Percentiles rank a stretch among this genome's conserved stretches.
Conservation (phyloP, 108 stramenopile species). For the Poteriospumella lacustris region DNA sequence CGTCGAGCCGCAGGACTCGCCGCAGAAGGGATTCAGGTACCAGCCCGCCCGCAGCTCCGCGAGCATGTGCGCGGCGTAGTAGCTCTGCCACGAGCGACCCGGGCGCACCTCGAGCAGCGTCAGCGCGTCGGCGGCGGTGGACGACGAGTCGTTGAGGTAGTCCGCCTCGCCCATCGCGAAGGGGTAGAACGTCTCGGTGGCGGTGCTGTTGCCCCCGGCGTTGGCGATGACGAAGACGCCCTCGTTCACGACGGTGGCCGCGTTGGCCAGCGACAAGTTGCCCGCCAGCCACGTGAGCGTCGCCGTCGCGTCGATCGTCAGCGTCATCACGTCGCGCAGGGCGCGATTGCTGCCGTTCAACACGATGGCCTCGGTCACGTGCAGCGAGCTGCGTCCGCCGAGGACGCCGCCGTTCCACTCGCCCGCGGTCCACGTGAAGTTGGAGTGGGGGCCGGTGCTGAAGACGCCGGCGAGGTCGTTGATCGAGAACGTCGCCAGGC, state of each 20-base stretch:
- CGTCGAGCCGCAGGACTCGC: neutral
- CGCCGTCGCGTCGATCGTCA: neutral
- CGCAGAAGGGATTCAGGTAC: constrained; percentile 24
- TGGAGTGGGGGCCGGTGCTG: neutral
- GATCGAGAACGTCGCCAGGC: neutral
- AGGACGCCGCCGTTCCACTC: constrained; percentile 18
- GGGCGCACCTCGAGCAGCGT: neutral
- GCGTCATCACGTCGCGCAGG: neutral
- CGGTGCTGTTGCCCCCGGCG: neutral
- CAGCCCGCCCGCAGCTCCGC: neutral
- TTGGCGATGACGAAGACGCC: neutral
- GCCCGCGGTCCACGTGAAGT: neutral
- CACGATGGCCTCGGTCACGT: neutral
- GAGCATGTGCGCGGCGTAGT: neutral
- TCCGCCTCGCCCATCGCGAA: neutral
- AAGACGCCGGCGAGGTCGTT: neutral
- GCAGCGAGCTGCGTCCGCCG: neutral
- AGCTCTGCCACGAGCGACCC: neutral
- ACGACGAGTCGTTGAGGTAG: neutral
- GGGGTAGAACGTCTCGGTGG: neutral
- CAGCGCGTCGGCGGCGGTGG: neutral
- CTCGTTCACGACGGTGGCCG: neutral
- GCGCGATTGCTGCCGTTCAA: neutral
- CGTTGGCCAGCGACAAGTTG: neutral
- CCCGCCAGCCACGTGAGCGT: neutral